A percentile compares a stretch with the other conserved stretches of the same genome.
These are phyloP conservation scores for Truncatella angustata DNA, from an alignment of 2,329 filamentous ascomycete species.

Conservation along the genomic window DNA sequence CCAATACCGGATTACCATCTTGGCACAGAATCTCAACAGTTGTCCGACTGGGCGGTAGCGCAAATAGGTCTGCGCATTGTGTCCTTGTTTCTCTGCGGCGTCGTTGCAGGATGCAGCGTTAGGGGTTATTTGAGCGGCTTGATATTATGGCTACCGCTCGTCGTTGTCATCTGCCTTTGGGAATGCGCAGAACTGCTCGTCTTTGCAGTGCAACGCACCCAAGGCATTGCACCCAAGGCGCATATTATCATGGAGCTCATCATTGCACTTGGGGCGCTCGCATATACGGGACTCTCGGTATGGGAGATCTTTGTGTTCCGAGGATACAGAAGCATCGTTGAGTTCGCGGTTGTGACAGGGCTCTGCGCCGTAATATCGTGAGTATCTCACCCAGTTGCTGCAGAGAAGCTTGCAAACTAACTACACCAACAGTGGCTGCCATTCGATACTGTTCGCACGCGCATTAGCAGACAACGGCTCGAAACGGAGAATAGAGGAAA, in stretches of 20 bases:
- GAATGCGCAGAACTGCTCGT: conserved; percentile 4
- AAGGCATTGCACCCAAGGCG: conserved; percentile 1
- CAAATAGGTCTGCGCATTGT: conserved; percentile 7
- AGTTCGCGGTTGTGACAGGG: conserved; percentile 5
- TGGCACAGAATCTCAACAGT: neutral
- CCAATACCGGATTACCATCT: neutral
- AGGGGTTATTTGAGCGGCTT: conserved; percentile 2
- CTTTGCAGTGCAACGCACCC: conserved; percentile 6
- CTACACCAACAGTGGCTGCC: conserved; percentile 2
- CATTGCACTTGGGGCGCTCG: conserved; percentile 7
- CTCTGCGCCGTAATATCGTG: conserved; percentile 7
- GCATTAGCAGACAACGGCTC: conserved; percentile 5
- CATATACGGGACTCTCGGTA: conserved; percentile 7
- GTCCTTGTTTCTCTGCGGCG: conserved; percentile 5
- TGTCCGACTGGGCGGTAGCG: conserved; percentile 4
- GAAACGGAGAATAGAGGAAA: conserved; percentile 1
- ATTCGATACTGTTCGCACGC: conserved; percentile 1
- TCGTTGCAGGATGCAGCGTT: conserved; percentile 7
- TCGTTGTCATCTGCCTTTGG: conserved; percentile 8
- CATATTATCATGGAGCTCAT: conserved; percentile 6
- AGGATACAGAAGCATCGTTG: conserved; percentile 8
- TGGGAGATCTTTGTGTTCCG: conserved; percentile 8
- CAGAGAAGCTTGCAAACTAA: neutral
- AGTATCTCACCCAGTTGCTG: neutral
- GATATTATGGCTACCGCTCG: conserved; percentile 7